Evolutionary conservation across 140 eudicot genomes (phyloP), one percentile per base, ranked within the genome.

Genomic region (Stevia rebaudiana): DNA sequence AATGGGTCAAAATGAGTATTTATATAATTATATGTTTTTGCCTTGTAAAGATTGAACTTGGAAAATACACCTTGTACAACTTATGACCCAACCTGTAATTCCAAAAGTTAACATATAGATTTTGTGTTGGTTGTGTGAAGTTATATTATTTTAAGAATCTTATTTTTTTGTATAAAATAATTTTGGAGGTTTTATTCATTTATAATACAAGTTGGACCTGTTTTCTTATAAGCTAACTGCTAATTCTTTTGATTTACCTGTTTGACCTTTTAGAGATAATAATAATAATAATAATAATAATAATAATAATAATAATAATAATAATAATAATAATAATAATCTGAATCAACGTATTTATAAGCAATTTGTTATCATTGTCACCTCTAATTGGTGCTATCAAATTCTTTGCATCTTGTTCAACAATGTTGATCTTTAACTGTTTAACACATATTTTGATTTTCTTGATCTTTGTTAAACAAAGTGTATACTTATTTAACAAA

Each of bases 401-500:
- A n/a, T 2, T 42, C 48, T 42, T 42, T 42, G 18, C 18, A 42
- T 42, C 48, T 42, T n/a, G 48, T 42, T 13, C 7, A 42, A 42
- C 48, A 42, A 42, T 42, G 48, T 12, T 5, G 17, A n/a, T 42
- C 3, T 7, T 13, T 12, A 42, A 42, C 48, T 17, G 2, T 28
- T 28, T 28, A 28, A 12, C 18, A 42, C 48, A n/a, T 42, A 42
- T 12, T 12, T 18, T 42, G 17, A 12, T 43, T 43, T 42, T 12
- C 19, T 0, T 43, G 49, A 43, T 13, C 49, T 43, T n/a, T 43
- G 49, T 43, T 33, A 15, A 42, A 23, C n/a, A 15, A 48, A 25
- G 60, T 69, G 11, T 16, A 37, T 23, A 8, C 47, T 39, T 69
- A 12, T 40, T 22, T 64, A 37, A 56, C 22, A 4, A 59, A 65